phyloP scores from a whole-genome alignment of 2,329 filamentous ascomycete species.

The Penicillium nordicum region DNA sequence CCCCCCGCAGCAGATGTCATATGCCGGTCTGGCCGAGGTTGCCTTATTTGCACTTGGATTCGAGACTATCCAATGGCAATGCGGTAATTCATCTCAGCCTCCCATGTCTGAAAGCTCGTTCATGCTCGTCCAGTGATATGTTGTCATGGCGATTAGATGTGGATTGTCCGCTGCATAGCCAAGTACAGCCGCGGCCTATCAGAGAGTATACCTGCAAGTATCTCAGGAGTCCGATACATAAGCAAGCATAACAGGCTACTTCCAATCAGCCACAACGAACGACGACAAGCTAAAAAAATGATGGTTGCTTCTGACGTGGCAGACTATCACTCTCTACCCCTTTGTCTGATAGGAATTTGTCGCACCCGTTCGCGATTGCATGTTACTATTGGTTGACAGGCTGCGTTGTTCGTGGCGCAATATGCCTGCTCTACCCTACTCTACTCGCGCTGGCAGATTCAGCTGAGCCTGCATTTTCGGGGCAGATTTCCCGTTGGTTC shows the following conservation, averaged over 20 bases:
- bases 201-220: not conserved
- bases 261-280: slow-evolving; percentile 12
- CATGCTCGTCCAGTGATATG: slow-evolving; percentile 7
- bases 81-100: slow-evolving; percentile 1
- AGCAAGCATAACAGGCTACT: slow-evolving; percentile 7
- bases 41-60: not conserved
- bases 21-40: not conserved
- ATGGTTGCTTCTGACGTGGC: slow-evolving; percentile 34
- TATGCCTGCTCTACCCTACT: not conserved
- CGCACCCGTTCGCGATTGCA: slow-evolving; percentile 4
- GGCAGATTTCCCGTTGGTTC: not conserved
- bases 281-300: slow-evolving; percentile 9
- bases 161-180: slow-evolving; percentile 5
- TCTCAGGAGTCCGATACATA: slow-evolving; percentile 20
- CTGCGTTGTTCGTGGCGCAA: not conserved
- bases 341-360: slow-evolving; percentile 13
- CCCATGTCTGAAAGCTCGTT: not conserved
- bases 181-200: slow-evolving; percentile 15
- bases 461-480: slow-evolving; percentile 12
- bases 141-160: slow-evolving; percentile 7
- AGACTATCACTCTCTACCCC: slow-evolving; percentile 12
- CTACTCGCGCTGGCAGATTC: not conserved
- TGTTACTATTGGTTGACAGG: slow-evolving; percentile 1
- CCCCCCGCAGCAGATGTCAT: not conserved
- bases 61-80: slow-evolving; percentile 14